phyloP scores from a whole-genome alignment of 2,329 filamentous ascomycete genomes.

The Xylaria sp. region DNA sequence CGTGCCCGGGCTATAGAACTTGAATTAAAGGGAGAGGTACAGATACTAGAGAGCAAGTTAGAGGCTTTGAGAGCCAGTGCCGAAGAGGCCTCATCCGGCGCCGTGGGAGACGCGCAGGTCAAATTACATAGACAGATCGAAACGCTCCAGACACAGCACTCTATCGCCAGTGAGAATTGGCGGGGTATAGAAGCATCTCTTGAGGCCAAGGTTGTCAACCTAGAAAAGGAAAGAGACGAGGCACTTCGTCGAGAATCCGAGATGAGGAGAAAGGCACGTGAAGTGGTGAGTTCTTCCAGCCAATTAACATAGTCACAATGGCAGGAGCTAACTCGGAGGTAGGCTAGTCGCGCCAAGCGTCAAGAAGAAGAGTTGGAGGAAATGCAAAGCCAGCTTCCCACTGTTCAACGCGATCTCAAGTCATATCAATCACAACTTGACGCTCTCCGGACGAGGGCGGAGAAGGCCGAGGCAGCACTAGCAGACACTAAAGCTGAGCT shows the following conservation, averaged over 20 bases:
- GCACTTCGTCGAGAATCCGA: conserved; percentile 84
- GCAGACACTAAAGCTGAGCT: conserved; percentile 63
- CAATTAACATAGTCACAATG: conserved; percentile 43
- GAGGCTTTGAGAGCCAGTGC: conserved; percentile 86
- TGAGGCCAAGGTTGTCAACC: conserved; percentile 75
- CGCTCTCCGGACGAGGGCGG: conserved; percentile 70
- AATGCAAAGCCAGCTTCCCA: conserved; percentile 70
- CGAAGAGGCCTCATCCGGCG: conserved; percentile 88
- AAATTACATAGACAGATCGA: conserved; percentile 95
- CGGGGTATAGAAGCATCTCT: conserved; percentile 92
- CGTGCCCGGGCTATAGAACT: conserved; percentile 73
- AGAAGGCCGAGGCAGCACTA: conserved; percentile 73
- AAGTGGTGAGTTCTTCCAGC: conserved; percentile 70
- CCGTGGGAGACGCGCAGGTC: conserved; percentile 82
- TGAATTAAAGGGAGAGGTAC: conserved; percentile 81
- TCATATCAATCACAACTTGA: conserved; percentile 69
- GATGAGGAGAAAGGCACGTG: conserved; percentile 87
- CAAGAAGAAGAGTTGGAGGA: conserved; percentile 87
- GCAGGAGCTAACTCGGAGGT: conserved; percentile 18
- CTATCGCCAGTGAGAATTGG: conserved; percentile 96
- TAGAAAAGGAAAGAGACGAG: conserved; percentile 94
- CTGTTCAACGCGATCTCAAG: conserved; percentile 70
- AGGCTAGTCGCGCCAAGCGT: conserved; percentile 72
- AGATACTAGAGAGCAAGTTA: conserved; percentile 86
- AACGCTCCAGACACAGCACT: conserved; percentile 93